phyloP scores from a whole-genome alignment of 1,284 basidiomycete genomes.

The Anthracocystis panici-leucophaei region DNA sequence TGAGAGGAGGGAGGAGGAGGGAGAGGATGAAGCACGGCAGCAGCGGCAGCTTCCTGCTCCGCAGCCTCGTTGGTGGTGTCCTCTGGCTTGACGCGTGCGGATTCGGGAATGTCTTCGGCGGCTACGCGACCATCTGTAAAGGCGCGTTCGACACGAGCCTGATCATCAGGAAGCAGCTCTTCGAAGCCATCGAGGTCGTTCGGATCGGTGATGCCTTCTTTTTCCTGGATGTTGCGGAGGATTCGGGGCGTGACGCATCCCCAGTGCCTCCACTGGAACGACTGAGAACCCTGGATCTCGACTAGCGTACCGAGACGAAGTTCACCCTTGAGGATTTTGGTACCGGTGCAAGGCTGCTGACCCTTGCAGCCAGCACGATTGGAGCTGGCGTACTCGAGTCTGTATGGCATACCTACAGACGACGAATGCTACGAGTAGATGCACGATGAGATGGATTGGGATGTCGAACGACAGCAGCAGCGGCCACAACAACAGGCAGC shows the following conservation, averaged over 20 bases:
- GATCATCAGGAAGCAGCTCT: slow-evolving; percentile 48
- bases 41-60: slow-evolving; percentile 12
- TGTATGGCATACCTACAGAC: slow-evolving; percentile 50
- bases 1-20: slow-evolving; percentile 11
- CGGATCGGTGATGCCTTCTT: slow-evolving; percentile 72
- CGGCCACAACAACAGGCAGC: background rate
- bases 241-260: slow-evolving; percentile 74
- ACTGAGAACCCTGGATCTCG: slow-evolving; percentile 77
- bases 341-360: slow-evolving; percentile 87
- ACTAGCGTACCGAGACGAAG: slow-evolving; percentile 82
- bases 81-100: slow-evolving; percentile 39
- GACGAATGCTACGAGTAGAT: background rate
- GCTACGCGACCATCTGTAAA: slow-evolving; percentile 52
- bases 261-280: slow-evolving; percentile 83
- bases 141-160: slow-evolving; percentile 40
- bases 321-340: slow-evolving; percentile 78
- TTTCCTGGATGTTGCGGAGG: slow-evolving; percentile 79
- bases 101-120: slow-evolving; percentile 51
- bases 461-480: background rate
- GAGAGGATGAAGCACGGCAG: slow-evolving; percentile 1
- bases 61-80: slow-evolving; percentile 15
- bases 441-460: too few species aligned
- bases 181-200: slow-evolving; percentile 52
- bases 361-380: slow-evolving; percentile 85
- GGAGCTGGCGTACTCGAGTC: slow-evolving; percentile 61